Base-by-base conservation (phyloP, 2,329 filamentous ascomycete species). In the Cercospora janseana region DNA sequence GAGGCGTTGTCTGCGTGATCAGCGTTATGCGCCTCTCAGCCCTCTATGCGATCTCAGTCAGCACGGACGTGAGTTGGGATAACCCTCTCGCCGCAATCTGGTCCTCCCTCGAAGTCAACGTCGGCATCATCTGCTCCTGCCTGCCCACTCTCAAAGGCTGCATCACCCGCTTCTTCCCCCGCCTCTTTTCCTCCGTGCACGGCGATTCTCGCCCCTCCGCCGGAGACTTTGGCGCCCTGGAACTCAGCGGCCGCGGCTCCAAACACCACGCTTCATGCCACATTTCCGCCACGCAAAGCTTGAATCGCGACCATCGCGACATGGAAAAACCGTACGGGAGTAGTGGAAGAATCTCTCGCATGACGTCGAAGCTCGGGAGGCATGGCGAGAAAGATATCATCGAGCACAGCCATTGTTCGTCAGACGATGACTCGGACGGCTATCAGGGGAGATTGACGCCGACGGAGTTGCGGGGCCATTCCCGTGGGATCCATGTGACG, bases 51-150 rank as follows among this genome's bases (percentile, higher is more conserved):
- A 55, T 62, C 38, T 61, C 61, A 2, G 54, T 55, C 15, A 48
- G 58, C 6, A 35, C 40, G 9, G 63, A 64, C 49, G 52, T 61
- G 16, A 57, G 54, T 51, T 65, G 61, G 59, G 59, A 62, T 49
- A 63, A 62, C 26, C 58, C 60, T 3, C 53, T 59, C 8, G 61
- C 60, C 29, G 62, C 61, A 26, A 54, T 60, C 15, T 60, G 60
- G 55, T 60, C 57, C 7, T 52, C 44, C 31, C 46, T 61, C 18
- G 63, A 65, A 51, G 59, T 62, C 49, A 63, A 65, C 46, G 58
- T 61, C 20, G 63, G 58, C 37, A 65, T 63, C 34, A 45, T 62
- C 13, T 65, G 60, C 48, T 59, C 60, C 12, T 62, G 61, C 43
- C 55, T 64, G 2, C 63, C 63, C 2, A 60, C 60, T 3, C 57